These are phyloP conservation scores for Isatis lusitanica DNA, from an alignment of 441 rosid species.

Conservation along the genomic window DNA sequence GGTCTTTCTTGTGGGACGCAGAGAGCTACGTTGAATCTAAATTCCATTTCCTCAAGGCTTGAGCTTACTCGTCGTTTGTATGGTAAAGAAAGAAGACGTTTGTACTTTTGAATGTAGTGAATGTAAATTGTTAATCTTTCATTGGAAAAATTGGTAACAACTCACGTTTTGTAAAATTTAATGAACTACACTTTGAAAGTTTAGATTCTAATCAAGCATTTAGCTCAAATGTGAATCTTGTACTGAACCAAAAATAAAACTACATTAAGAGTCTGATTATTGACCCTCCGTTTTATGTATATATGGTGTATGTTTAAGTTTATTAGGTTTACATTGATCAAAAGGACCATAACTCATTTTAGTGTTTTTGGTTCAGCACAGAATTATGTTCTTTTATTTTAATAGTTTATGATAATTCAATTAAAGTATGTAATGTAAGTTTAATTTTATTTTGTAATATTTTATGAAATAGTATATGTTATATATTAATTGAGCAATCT, in stretches of 20 bases:
- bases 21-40: conserved; percentile 86
- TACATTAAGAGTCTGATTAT: background rate
- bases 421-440: too few relatives aligned
- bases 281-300: too few relatives aligned
- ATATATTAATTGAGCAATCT: too few relatives aligned
- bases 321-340: too few relatives aligned
- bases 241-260: background rate
- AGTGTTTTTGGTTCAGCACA: too few relatives aligned
- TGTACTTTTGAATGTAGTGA: conserved; percentile 23
- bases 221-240: background rate
- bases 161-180: conserved; percentile 10
- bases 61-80: background rate
- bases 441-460: too few relatives aligned
- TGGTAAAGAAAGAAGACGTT: conserved; percentile 21
- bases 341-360: too few relatives aligned
- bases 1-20: conserved; percentile 91
- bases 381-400: too few relatives aligned
- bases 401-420: too few relatives aligned
- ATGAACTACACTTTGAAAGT: conserved; percentile 3
- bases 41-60: conserved; percentile 66
- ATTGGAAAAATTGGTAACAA: background rate
- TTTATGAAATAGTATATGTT: too few relatives aligned
- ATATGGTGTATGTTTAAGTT: too few relatives aligned
- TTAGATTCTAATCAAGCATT: background rate
- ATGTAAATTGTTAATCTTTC: conserved; percentile 33